phyloP scores from a whole-genome alignment of 148 eudicot species.

The Cornus kousa region DNA sequence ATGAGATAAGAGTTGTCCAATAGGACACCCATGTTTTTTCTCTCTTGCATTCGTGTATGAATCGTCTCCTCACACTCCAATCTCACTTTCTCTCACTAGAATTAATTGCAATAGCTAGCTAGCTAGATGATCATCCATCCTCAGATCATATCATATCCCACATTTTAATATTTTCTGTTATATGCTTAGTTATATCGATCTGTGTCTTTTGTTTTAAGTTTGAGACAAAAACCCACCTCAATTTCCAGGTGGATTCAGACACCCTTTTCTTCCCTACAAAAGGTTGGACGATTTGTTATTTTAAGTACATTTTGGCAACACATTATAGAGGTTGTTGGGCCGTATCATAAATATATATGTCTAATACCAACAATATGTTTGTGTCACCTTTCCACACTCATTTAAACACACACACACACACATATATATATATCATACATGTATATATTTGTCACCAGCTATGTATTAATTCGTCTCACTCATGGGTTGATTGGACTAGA shows the following conservation, averaged over 20 bases:
- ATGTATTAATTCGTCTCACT: background rate
- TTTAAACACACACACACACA: background rate
- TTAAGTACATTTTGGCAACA: conserved; percentile 1
- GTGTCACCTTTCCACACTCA: conserved; percentile 4
- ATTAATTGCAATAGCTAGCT: background rate
- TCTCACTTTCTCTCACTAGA: conserved; percentile 7
- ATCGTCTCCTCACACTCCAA: conserved; percentile 25
- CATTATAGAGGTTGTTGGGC: conserved; percentile 10
- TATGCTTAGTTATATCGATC: background rate
- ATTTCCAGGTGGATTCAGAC: conserved; percentile 35
- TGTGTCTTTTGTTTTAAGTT: conserved; percentile 11
- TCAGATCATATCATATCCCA: background rate
- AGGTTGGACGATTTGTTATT: conserved; percentile 12
- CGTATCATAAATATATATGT: background rate
- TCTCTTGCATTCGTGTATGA: conserved; percentile 29
- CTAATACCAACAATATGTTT: background rate
- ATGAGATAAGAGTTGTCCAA: conserved; percentile 28
- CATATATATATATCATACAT: background rate
- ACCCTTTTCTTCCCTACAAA: conserved; percentile 14
- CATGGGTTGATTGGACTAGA: background rate
- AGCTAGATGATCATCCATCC: too few species aligned
- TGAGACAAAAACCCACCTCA: conserved; percentile 34
- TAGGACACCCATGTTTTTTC: background rate
- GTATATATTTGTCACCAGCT: background rate
- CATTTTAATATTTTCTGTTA: background rate